Base-by-base conservation (phyloP, 176 grass and related monocot genomes). In the Avena insularis region DNA sequence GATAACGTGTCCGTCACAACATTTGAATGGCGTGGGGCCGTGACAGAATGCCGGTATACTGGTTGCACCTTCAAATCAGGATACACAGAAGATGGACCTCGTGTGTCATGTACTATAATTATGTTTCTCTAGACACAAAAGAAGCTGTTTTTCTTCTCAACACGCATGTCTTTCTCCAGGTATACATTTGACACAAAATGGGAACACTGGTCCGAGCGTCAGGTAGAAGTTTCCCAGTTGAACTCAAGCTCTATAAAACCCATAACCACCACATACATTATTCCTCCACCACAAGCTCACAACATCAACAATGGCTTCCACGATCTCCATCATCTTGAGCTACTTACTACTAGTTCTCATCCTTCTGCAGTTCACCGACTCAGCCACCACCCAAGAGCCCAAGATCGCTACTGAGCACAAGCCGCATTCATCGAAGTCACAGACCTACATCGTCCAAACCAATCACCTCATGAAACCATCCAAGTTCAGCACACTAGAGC, bases 401-500 rank as follows among this genome's bases (percentile, higher is more conserved):
- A 87, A 72, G 25, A 16, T 15, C 40, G 3, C 2, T 4, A 6
- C 53, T 5, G 38, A 51, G 13, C 40, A 57, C 23, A 48, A 73
- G 50, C 65, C 77, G 77, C 47, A 80, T 23, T 7, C 79, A 14
- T 75, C 56, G 11, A 82, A 65, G 12, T 23, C 45, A 1, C 35
- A 46, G 70, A 78, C 71, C 43, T 90, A 91, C 65, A 84, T 91
- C 80, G 49, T 91, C 63, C 85, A 87, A 15, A 77, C 66, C 63
- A 73, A 84, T 66, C 66, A 84, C 47, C 65, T 84, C 10, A 19
- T 56, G 79, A 82, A 86, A 64, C 84, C 89, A 3, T 11, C 74
- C 14, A 31, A 64, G 19, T 90, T 90, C 46, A 11, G 65, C 64
- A 59, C 80, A 13, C 74, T 79, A 48, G 17, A 72, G 12, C 72